Base-by-base conservation (phyloP, 2,329 filamentous ascomycete genomes). In the Drechslerella dactyloides region DNA sequence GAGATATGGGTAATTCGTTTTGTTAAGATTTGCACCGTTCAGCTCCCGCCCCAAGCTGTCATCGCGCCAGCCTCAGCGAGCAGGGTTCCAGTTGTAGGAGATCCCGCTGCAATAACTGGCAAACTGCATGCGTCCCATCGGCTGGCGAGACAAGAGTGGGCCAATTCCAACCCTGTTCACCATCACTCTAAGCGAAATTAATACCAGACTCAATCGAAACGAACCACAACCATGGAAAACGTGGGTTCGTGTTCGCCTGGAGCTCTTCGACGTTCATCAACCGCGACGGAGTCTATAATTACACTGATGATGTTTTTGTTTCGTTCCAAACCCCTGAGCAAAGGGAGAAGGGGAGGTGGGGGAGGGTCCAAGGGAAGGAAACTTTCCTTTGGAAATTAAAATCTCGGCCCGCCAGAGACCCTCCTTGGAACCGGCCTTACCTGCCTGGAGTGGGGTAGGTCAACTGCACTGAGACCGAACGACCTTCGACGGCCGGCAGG, bases 201-300 rank as follows among this genome's bases (percentile, higher is more conserved):
- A 21, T 44, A 54, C 55, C 59, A 72, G 50, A 64, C 54, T 63
- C 53, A 46, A 72, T 72, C 68, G 68, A 72, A 72, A 72, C 68
- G 68, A 72, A 65, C 60, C 68, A 65, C 53, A 52, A 54, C 54
- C 59, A 61, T 56, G 55, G 54, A 72, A 72, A 72, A 72, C 68
- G 68, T 72, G 68, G 68, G 52, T 72, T 65, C 44, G 46, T 55
- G 55, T 63, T 72, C 68, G 60, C 60, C 68, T 65, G 66, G 66
- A 60, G 64, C 66, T 54, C 66, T 35, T 51, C 60, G 46, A 61
- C 44, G 52, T 69, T 63, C 60, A 52, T 65, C 56, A 40, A 23
- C 59, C 60, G 54, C 55, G 57, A 62, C 58, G 52, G 44, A n/a
- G n/a, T 37, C n/a, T 21, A 48, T 48, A 19, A 48, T 48, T 48